phyloP scores from a whole-genome alignment of 164 flowering plant genomes.

The Macadamia integrifolia region DNA sequence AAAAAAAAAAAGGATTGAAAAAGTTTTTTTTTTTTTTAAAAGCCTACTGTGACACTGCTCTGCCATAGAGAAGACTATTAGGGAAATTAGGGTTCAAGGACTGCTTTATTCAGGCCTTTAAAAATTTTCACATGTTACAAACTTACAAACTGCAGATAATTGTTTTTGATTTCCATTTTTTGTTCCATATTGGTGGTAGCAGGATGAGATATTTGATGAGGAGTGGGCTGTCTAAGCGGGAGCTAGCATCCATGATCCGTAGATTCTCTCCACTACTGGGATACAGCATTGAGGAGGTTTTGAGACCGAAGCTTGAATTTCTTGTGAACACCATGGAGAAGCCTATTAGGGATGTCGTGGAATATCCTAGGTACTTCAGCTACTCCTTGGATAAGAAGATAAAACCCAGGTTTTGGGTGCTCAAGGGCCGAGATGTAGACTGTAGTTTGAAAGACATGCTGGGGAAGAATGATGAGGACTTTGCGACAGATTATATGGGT shows the following conservation, averaged over 20 bases:
- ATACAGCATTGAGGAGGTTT: conserved; percentile 71
- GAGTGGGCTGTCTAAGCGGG: conserved; percentile 62
- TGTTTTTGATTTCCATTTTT: background rate
- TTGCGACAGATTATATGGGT: conserved; percentile 62
- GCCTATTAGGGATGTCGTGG: conserved; percentile 59
- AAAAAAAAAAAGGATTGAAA: too few relatives aligned
- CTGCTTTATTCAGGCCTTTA: too few relatives aligned
- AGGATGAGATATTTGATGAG: conserved; percentile 62
- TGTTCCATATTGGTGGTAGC: conserved; percentile 14
- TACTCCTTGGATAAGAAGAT: conserved; percentile 85
- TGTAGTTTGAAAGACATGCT: conserved; percentile 79
- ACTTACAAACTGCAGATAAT: too few relatives aligned
- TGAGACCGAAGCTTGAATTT: conserved; percentile 77
- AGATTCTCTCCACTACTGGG: conserved; percentile 83
- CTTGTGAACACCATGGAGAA: conserved; percentile 63
- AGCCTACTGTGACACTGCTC: too few relatives aligned
- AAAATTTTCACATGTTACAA: too few relatives aligned
- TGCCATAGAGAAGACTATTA: too few relatives aligned
- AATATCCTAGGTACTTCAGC: conserved; percentile 87
- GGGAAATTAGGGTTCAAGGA: too few relatives aligned
- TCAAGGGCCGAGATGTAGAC: conserved; percentile 52
- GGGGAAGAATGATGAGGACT: conserved; percentile 79
- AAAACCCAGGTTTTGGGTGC: conserved; percentile 69
- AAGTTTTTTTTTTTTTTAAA: too few relatives aligned
- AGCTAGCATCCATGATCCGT: conserved; percentile 63